A percentile compares a stretch with the other conserved stretches of the same genome.
phyloP scores from a whole-genome alignment of 73 alveolate genomes.

The Paramecium sonneborni region DNA sequence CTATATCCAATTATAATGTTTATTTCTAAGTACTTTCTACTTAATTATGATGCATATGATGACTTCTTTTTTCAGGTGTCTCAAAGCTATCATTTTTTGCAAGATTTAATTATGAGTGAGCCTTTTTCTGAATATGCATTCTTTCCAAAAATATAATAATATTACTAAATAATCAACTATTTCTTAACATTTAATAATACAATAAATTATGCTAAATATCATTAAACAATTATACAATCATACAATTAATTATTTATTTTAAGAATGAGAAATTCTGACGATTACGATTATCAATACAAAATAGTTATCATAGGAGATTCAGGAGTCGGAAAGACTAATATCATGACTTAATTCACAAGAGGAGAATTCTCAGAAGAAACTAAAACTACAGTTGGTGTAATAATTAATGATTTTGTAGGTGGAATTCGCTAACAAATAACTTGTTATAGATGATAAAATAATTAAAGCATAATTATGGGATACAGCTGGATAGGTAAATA shows the following conservation, averaged over 20 bases:
- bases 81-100: neutral
- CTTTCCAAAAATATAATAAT: neutral
- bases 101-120: neutral
- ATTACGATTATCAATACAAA: slow-evolving; percentile 67
- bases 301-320: slow-evolving; percentile 74
- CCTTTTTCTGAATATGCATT: neutral
- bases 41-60: neutral
- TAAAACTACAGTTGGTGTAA: slow-evolving; percentile 59
- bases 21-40: neutral
- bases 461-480: slow-evolving; percentile 90
- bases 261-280: slow-evolving; percentile 26
- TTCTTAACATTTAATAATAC: no score
- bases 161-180: neutral
- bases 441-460: slow-evolving; percentile 30
- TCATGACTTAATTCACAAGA: neutral
- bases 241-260: neutral
- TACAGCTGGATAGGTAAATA: slow-evolving; percentile 92
- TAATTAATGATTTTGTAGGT: slow-evolving; percentile 6
- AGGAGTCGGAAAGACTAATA: slow-evolving; percentile 61
- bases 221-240: neutral
- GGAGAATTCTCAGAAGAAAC: slow-evolving; percentile 1
- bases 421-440: slow-evolving; percentile 10
- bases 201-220: neutral
- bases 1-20: neutral
- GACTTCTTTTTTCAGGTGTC: neutral